Evolutionary conservation across 1,284 basidiomycete species (phyloP), one percentile per base, ranked within the genome.

Genomic region (Ganoderma sinense): DNA sequence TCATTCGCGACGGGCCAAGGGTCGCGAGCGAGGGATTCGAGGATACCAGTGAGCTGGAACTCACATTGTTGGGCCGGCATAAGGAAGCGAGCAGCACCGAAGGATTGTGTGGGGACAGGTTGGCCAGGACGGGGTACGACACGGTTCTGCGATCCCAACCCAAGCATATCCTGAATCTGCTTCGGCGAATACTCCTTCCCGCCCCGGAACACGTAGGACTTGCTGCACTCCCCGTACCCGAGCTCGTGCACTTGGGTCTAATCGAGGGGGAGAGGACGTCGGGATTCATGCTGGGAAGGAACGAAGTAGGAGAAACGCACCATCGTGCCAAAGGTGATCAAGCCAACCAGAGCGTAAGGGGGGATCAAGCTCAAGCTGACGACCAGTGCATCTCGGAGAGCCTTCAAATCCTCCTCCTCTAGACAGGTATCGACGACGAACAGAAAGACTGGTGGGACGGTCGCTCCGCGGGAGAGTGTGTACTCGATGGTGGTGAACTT

Each of bases 401-500:
- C 96, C 84, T 97, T 97, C 75, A 99, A 87, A 81, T 99, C 97
- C 58, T 97, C 96, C 75, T 96, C 94, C 78, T 99, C 97, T 76
- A 99, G 86, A 81, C 98, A 99, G 39, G 97, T 99, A 82, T 99
- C 97, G 66, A 99, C 93, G 62, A 99, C 97, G 79, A 97, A 98
- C 66, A 99, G 87, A 87, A 99, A 99, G 82, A 99, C 89, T 69
- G 98, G 97, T 0, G 97, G 97, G 66, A 98, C 93, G 76, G 93
- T 95, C 13, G 93, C 95, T 14, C 96, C 94, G 67, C 97, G 91
- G 55, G 94, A 89, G 64, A 99, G 92, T 13, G 97, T 99, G 85
- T 99, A 99, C 84, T 99, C 97, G 84, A 99, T 98, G 20, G 97
- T 99, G 60, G 97, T 99, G 88, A 99, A 99, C 84, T 98, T 98